Evolutionary conservation across 345 rosid species (phyloP).

Genomic region (Schrenkiella parvula): DNA sequence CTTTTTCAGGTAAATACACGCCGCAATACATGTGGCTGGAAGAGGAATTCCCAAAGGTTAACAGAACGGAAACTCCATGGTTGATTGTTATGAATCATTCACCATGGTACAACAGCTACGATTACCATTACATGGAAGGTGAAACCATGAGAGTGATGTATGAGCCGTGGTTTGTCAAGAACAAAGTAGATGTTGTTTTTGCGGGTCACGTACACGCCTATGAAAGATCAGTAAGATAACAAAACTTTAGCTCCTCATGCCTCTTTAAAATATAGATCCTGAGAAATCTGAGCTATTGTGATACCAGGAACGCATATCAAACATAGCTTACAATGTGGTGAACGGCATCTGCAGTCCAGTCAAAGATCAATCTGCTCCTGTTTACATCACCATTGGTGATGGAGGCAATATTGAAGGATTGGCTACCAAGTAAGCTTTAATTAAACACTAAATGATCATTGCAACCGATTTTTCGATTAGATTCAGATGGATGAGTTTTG

Average conservation of each 20-base stretch:
- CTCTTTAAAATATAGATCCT: background rate
- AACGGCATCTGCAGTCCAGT: slow-evolving; percentile 60
- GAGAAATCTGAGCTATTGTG: background rate
- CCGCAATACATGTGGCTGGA: slow-evolving; percentile 80
- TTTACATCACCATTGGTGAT: slow-evolving; percentile 81
- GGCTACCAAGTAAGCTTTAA: slow-evolving; percentile 54
- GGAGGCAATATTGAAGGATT: slow-evolving; percentile 91
- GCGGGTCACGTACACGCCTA: slow-evolving; percentile 95
- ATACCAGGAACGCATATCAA: slow-evolving; percentile 79
- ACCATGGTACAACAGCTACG: slow-evolving; percentile 93
- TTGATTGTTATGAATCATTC: slow-evolving; percentile 74
- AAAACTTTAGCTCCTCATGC: background rate
- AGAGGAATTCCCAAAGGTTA: slow-evolving; percentile 70
- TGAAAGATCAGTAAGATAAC: slow-evolving; percentile 77
- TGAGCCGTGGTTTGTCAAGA: slow-evolving; percentile 66
- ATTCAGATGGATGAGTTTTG: background rate
- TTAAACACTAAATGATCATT: background rate
- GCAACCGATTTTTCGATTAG: background rate
- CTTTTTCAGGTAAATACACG: slow-evolving; percentile 60
- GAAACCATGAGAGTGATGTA: slow-evolving; percentile 95
- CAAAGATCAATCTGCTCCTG: slow-evolving; percentile 64
- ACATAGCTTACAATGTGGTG: slow-evolving; percentile 59
- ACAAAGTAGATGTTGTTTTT: slow-evolving; percentile 84
- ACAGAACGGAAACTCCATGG: slow-evolving; percentile 89
- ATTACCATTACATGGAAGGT: slow-evolving; percentile 94